A percentile compares a stretch with the other conserved stretches of the same genome.
Evolutionary conservation across 148 eudicot genomes (phyloP).

Genomic region (Camellia sinensis): DNA sequence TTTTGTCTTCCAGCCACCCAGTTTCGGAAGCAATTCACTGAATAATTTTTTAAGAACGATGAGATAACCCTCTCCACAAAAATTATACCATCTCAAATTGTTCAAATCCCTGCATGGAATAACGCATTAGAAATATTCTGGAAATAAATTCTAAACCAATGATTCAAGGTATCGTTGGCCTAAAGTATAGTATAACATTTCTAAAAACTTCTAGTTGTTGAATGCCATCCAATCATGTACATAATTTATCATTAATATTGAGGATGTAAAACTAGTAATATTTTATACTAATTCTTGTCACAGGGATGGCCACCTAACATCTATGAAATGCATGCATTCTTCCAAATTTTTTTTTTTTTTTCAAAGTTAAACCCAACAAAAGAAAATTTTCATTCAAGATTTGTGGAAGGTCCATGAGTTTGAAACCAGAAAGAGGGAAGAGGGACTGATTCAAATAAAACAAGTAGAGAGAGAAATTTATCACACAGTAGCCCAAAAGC

Average conservation of each 20-base stretch:
- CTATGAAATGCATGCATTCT: too few species aligned
- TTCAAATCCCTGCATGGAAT: constrained; percentile 39
- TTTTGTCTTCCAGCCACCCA: constrained; percentile 58
- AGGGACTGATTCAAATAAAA: too few species aligned
- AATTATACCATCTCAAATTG: constrained; percentile 78
- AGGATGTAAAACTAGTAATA: neutral
- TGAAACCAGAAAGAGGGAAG: too few species aligned
- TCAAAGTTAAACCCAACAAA: too few species aligned
- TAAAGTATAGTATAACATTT: neutral
- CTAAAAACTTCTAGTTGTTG: neutral
- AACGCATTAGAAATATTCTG: neutral
- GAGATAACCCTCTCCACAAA: constrained; percentile 82
- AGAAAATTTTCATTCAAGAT: too few species aligned
- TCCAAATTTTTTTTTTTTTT: too few species aligned
- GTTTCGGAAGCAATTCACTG: constrained; percentile 45
- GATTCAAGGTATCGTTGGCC: neutral
- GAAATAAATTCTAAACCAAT: neutral
- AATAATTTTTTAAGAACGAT: constrained; percentile 52
- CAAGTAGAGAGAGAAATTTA: too few species aligned
- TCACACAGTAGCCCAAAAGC: too few species aligned
- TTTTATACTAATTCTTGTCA: neutral
- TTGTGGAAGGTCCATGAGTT: too few species aligned
- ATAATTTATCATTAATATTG: neutral
- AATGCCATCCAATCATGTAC: neutral
- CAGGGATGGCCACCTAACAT: neutral